Percentiles rank a stretch among this genome's conserved stretches.
These are phyloP conservation scores for Lipomyces sp. DNA, from an alignment of 805 yeast genomes.

Conservation along the genomic window DNA sequence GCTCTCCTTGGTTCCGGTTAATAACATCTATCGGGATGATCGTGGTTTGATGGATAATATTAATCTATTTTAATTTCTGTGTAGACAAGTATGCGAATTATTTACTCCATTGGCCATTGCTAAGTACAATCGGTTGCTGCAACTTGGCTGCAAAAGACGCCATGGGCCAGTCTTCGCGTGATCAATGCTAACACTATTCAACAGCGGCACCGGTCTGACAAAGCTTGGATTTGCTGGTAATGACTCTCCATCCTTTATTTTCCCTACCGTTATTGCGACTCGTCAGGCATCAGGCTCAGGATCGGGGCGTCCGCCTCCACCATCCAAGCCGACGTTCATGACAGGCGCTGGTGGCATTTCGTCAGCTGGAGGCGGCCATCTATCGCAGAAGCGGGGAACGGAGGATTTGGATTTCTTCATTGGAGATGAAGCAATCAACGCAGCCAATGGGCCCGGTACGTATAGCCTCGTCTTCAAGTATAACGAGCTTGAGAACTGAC, in stretches of 20 bases:
- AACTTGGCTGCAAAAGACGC: too few species aligned
- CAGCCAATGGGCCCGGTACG: constrained; percentile 78
- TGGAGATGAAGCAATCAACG: constrained; percentile 92
- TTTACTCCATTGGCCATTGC: background rate
- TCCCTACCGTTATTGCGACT: constrained; percentile 96
- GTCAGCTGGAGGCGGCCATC: constrained; percentile 47
- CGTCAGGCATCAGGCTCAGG: constrained; percentile 44
- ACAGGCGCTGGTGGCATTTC: constrained; percentile 46
- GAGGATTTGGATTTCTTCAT: constrained; percentile 93
- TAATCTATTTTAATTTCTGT: background rate
- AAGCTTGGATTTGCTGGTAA: constrained; percentile 98
- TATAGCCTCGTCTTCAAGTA: background rate
- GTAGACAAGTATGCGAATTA: constrained; percentile 45
- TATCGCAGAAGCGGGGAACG: constrained; percentile 79
- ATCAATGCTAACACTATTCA: constrained; percentile 23
- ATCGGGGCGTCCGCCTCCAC: constrained; percentile 45
- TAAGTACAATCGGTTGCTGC: background rate
- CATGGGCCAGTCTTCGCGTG: background rate
- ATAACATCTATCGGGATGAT: background rate
- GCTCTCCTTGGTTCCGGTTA: background rate
- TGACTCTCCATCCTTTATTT: constrained; percentile 95
- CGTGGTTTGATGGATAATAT: background rate
- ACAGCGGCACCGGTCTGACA: constrained; percentile 95
- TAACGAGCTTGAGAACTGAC: background rate
- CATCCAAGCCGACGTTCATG: constrained; percentile 52